Conservation (phyloP, 352 stramenopile genomes). For the Phytophthora foliorum region DNA sequence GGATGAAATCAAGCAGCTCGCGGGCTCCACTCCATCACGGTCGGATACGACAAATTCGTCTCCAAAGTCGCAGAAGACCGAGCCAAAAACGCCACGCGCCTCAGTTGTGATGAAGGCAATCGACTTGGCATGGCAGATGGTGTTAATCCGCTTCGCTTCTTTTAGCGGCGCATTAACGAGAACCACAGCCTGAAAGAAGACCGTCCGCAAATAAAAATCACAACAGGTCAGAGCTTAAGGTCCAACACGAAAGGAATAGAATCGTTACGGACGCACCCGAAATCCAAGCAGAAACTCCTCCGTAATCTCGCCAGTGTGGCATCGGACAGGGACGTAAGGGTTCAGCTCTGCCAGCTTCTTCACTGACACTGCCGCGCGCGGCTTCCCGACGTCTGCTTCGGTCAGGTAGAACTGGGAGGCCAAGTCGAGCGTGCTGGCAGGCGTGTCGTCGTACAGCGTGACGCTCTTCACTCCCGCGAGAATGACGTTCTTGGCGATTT, state of each 20-base stretch:
- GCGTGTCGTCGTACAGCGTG: slow-evolving; percentile 94
- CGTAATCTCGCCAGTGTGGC: slow-evolving; percentile 72
- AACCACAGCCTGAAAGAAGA: slow-evolving; percentile 71
- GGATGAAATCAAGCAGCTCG: slow-evolving; percentile 94
- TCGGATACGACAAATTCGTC: slow-evolving; percentile 95
- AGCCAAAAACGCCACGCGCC: slow-evolving; percentile 94
- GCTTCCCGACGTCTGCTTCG: slow-evolving; percentile 86
- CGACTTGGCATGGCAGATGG: slow-evolving; percentile 84
- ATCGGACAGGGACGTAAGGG: slow-evolving; percentile 94
- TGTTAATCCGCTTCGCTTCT: slow-evolving; percentile 80
- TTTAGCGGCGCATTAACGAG: slow-evolving; percentile 83
- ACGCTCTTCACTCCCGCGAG: slow-evolving; percentile 96
- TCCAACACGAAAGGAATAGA: background rate
- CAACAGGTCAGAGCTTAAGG: background rate
- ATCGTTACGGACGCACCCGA: slow-evolving; percentile 55
- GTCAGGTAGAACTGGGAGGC: slow-evolving; percentile 97
- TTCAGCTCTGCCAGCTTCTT: slow-evolving; percentile 97
- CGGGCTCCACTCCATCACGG: slow-evolving; percentile 93
- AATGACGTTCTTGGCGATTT: slow-evolving; percentile 99
- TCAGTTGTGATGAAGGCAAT: slow-evolving; percentile 96
- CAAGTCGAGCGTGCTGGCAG: slow-evolving; percentile 89
- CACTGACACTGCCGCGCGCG: slow-evolving; percentile 88
- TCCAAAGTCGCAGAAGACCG: slow-evolving; percentile 99
- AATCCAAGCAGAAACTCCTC: slow-evolving; percentile 79
- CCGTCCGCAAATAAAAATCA: background rate